Base-by-base conservation (phyloP, 2,329 filamentous ascomycete genomes). In the Ascomycota sp. region DNA sequence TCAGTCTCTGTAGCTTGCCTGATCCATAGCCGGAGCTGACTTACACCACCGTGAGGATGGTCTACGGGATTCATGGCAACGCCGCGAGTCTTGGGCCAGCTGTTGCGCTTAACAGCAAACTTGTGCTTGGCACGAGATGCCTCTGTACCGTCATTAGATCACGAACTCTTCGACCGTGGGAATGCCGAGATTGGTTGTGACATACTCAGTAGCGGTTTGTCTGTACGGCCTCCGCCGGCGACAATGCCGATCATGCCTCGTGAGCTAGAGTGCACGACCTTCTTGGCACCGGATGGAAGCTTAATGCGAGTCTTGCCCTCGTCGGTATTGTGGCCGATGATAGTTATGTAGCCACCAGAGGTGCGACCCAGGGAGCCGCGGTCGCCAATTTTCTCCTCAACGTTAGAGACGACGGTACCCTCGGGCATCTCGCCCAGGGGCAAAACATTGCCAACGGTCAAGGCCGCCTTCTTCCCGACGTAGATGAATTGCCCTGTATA, bases 401-500 rank as follows among this genome's bases (percentile, higher is more conserved):
- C 89, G 69, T 98, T 98, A 62, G 81, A 83, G 54, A 98, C 73
- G 52, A 98, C 86, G 62, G 89, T 98, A 82, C 89, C 89, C 72
- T 98, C 89, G 48, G 89, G 89, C 59, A 95, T 79, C 57, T 80
- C 82, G 57, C 74, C 72, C 50, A 98, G 75, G 47, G 89, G 89
- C 43, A 98, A 81, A 58, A 98, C 66, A 73, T 98, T 98, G 63
- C 89, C 89, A 62, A 98, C 76, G 55, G 80, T 95, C 56, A 98
- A 74, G 47, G 77, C 70, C 54, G 89, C 89, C 68, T 92, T 89
- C 82, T 98, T 98, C 60, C 89, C 89, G 58, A 86, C 89, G 67
- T 98, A 98, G 77, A 98, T 83, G 74, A 98, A 98, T 66, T 98
- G 89, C 60, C 89, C 89, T 48, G 89, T 93, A 81, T 95, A 98